Conservation (phyloP, 2,329 filamentous ascomycete species). For the Cytospora chrysosperma region DNA sequence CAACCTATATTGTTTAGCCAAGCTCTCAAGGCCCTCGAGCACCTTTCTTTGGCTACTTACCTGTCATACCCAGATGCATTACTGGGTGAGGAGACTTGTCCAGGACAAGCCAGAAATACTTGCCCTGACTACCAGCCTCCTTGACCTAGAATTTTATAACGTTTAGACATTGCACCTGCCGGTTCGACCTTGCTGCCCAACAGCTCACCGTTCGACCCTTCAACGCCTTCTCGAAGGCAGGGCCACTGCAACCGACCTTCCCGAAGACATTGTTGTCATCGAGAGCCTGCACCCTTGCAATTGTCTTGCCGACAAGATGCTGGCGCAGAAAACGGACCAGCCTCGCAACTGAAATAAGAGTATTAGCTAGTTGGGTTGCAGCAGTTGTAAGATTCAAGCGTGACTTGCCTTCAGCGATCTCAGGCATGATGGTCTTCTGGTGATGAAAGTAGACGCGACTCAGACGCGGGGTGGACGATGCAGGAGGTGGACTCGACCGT, state of each 20-base stretch:
- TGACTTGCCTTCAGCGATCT: conserved; percentile 58
- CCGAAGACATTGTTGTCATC: conserved; percentile 87
- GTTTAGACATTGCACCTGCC: not conserved
- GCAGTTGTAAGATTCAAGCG: conserved; percentile 2
- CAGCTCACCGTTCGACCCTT: conserved; percentile 62
- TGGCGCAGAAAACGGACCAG: conserved; percentile 82
- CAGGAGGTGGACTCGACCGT: not conserved
- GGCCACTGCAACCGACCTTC: conserved; percentile 79
- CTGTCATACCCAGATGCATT: conserved; percentile 81
- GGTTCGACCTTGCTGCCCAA: not conserved
- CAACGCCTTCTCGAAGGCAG: conserved; percentile 71
- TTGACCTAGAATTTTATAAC: conserved; percentile 47
- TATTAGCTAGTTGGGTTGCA: not conserved
- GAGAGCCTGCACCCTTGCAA: conserved; percentile 66
- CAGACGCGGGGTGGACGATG: conserved; percentile 12
- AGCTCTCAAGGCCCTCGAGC: conserved; percentile 37
- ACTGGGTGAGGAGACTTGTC: conserved; percentile 80
- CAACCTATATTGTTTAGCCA: conserved; percentile 59
- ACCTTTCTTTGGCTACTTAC: conserved; percentile 32
- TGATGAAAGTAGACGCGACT: conserved; percentile 11
- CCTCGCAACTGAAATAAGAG: conserved; percentile 64
- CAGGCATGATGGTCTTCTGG: conserved; percentile 49
- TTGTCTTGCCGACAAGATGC: conserved; percentile 79
- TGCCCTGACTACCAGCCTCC: conserved; percentile 80
- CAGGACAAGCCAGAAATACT: conserved; percentile 86